Percentiles rank a stretch among this genome's conserved stretches.
Conservation (phyloP, 2,329 filamentous ascomycete genomes). For the Spiromastix sp. region DNA sequence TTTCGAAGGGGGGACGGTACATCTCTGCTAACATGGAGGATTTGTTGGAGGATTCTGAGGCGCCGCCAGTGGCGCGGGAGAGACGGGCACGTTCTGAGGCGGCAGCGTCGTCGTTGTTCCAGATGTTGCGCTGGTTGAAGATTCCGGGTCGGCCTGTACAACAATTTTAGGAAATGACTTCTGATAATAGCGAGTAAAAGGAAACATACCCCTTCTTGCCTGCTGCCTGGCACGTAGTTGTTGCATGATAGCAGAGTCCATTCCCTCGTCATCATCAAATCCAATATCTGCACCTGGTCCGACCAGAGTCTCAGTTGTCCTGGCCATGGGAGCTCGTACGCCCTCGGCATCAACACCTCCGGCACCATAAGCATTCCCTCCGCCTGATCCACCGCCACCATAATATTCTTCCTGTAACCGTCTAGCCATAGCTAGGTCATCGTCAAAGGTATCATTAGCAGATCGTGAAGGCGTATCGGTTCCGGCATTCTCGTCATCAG, state of each 20-base stretch:
- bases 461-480: conserved; percentile 28
- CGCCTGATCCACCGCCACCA: conserved; percentile 38
- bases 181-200: conserved; percentile 8
- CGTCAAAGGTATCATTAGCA: conserved; percentile 51
- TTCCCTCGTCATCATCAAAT: conserved; percentile 44
- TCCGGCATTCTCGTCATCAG: conserved; percentile 57
- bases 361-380: too few relatives aligned
- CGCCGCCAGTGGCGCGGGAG: conserved; percentile 52
- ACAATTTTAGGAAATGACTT: conserved; percentile 6
- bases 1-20: conserved; percentile 82
- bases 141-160: conserved; percentile 47
- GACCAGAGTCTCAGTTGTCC: conserved; percentile 84
- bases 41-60: conserved; percentile 57
- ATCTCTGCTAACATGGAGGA: conserved; percentile 76
- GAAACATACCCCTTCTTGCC: conserved; percentile 26
- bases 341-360: conserved; percentile 43
- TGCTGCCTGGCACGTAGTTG: conserved; percentile 46
- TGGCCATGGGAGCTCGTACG: conserved; percentile 80
- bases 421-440: conserved; percentile 88
- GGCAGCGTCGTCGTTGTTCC: conserved; percentile 43
- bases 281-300: conserved; percentile 50
- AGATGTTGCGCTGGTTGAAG: conserved; percentile 59
- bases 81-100: conserved; percentile 42
- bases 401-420: conserved; percentile 90
- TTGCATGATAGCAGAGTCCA: conserved; percentile 53